These are phyloP conservation scores for Leptodontidium sp. DNA, from an alignment of 2,329 filamentous ascomycete genomes.

Conservation along the genomic window DNA sequence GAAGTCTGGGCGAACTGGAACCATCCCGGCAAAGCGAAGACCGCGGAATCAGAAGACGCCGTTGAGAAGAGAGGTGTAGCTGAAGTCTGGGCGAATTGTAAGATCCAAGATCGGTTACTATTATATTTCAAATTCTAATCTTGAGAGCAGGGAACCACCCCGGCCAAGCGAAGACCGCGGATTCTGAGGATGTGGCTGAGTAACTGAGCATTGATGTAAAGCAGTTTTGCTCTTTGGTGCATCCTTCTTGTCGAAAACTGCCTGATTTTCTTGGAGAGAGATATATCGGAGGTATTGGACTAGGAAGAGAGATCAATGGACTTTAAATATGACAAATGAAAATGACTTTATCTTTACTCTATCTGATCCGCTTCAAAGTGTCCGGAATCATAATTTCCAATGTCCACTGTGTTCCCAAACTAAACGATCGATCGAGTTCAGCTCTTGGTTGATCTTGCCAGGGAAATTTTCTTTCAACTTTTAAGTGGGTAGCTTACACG, in stretches of 20 bases:
- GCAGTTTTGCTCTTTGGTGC: not conserved
- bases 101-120: too few relatives aligned
- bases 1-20: slow-evolving; percentile 1
- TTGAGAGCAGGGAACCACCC: too few relatives aligned
- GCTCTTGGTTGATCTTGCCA: not conserved
- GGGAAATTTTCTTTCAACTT: not conserved
- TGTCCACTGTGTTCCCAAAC: not conserved
- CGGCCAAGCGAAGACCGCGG: not conserved
- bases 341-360: not conserved
- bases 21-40: not conserved
- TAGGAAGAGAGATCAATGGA: not conserved
- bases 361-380: not conserved
- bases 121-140: too few relatives aligned
- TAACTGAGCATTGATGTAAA: not conserved
- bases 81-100: not conserved
- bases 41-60: not conserved
- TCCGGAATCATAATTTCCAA: not conserved
- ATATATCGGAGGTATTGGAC: slow-evolving; percentile 3
- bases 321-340: not conserved
- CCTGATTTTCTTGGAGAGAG: not conserved
- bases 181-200: slow-evolving; percentile 1
- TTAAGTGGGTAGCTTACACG: slow-evolving; percentile 3
- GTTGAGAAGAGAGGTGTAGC: not conserved
- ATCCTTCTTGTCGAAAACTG: not conserved
- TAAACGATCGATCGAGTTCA: not conserved